Evolutionary conservation across 2,329 filamentous ascomycete genomes (phyloP).

Genomic region (Sclerotinia sclerotiorum): DNA sequence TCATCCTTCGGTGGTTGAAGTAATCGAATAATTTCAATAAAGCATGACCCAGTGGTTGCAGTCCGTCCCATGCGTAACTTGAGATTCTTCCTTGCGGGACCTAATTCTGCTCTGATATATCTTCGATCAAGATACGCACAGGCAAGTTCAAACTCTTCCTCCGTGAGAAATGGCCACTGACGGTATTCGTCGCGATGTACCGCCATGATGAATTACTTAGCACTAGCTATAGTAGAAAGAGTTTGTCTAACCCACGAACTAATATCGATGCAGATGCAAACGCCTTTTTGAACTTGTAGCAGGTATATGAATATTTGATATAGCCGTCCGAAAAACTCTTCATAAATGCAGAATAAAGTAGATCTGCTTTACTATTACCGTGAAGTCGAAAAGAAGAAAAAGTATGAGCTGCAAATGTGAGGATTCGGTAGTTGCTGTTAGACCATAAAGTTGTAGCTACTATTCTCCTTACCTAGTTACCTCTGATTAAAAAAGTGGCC

Average conservation of each 20-base stretch:
- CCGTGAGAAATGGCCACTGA: constrained; percentile 60
- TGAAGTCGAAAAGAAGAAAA: not conserved
- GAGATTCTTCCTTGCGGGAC: constrained; percentile 54
- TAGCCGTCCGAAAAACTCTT: not conserved
- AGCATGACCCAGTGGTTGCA: constrained; percentile 35
- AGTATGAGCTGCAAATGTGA: not conserved
- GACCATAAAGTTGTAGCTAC: not conserved
- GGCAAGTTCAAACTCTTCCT: constrained; percentile 62
- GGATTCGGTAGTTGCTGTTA: not conserved
- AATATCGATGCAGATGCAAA: not conserved
- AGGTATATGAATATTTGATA: not conserved
- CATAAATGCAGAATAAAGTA: not conserved
- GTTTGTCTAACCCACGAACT: not conserved
- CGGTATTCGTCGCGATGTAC: constrained; percentile 42
- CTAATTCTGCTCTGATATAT: constrained; percentile 59
- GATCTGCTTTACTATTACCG: not conserved
- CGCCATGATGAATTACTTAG: constrained; percentile 27
- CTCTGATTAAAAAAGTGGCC: not conserved
- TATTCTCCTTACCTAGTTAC: not conserved
- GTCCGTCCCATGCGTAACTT: constrained; percentile 50
- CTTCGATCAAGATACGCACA: constrained; percentile 62
- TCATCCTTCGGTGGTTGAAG: constrained; percentile 35
- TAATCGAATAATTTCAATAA: constrained; percentile 39
- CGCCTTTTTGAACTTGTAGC: not conserved
- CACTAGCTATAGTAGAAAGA: constrained; percentile 4